These are phyloP conservation scores for Clonostachys byssicola DNA, from an alignment of 2,329 filamentous ascomycete genomes.

Conservation along the genomic window DNA sequence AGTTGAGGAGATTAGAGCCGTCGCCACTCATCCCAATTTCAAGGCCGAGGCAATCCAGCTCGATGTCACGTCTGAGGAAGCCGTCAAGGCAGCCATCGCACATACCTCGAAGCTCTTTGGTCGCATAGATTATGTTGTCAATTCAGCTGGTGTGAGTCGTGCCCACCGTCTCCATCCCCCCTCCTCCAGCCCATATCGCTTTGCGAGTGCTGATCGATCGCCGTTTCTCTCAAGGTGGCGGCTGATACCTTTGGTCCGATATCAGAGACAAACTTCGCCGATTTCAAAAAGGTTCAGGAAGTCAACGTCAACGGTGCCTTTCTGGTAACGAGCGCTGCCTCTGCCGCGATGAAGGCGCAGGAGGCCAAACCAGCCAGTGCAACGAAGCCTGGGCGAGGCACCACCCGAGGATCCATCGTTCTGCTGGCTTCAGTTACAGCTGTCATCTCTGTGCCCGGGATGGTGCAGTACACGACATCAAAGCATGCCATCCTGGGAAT, in stretches of 20 bases:
- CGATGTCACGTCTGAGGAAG: conserved; percentile 6
- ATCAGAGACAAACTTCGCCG: conserved; percentile 4
- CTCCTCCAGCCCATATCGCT: too few species aligned
- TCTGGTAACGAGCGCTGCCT: conserved; percentile 1
- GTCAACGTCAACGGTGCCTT: conserved; percentile 8
- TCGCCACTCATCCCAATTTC: conserved; percentile 5
- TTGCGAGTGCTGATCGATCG: too few species aligned
- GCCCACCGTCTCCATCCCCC: neutral
- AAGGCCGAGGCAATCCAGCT: conserved; percentile 2
- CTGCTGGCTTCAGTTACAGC: conserved; percentile 7
- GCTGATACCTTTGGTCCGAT: neutral
- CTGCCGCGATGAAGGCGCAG: conserved; percentile 6
- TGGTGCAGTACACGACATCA: conserved; percentile 2
- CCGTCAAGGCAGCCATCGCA: conserved; percentile 4
- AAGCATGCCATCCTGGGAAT: conserved; percentile 1
- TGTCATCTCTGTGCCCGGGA: conserved; percentile 5
- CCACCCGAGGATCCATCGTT: conserved; percentile 7
- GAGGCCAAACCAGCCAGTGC: neutral
- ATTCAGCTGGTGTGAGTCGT: conserved; percentile 6
- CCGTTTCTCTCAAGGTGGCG: neutral
- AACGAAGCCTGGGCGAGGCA: conserved; percentile 3
- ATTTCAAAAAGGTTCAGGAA: conserved; percentile 5
- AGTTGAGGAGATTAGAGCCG: conserved; percentile 1
- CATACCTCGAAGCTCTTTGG: conserved; percentile 5
- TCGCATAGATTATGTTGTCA: conserved; percentile 11